phyloP scores from a whole-genome alignment of 768 basidiomycete species.

The Amanita rubescens region DNA sequence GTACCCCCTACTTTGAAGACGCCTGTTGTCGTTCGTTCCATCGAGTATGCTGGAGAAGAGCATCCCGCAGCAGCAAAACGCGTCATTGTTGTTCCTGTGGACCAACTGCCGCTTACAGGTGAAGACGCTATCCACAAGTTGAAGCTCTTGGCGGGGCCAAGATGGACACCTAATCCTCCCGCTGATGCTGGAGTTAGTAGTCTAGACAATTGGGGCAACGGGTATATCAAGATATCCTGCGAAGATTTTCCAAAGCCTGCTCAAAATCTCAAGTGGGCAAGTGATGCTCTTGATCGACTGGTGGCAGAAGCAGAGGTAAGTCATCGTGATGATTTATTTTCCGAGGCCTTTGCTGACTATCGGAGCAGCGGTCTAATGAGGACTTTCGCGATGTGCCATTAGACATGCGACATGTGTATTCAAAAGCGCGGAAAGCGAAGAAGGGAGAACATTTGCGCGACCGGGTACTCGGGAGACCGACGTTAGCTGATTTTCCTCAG shows the following conservation, averaged over 20 bases:
- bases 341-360: slow-evolving; percentile 7
- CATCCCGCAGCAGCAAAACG: slow-evolving; percentile 71
- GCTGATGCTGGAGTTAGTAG: slow-evolving; percentile 55
- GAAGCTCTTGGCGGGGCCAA: slow-evolving; percentile 80
- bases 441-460: slow-evolving; percentile 61
- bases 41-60: slow-evolving; percentile 70
- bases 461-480: slow-evolving; percentile 47
- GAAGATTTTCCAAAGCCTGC: slow-evolving; percentile 76
- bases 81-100: slow-evolving; percentile 66
- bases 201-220: slow-evolving; percentile 49
- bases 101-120: slow-evolving; percentile 57
- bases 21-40: slow-evolving; percentile 64
- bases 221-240: slow-evolving; percentile 86
- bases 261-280: slow-evolving; percentile 94
- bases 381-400: slow-evolving; percentile 62
- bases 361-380: slow-evolving; percentile 28
- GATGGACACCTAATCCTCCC: slow-evolving; percentile 77
- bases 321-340: slow-evolving; percentile 10
- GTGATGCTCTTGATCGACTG: slow-evolving; percentile 75
- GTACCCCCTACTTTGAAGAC: slow-evolving; percentile 49
- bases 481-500: slow-evolving; percentile 73
- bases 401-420: slow-evolving; percentile 75
- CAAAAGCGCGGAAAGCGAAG: slow-evolving; percentile 65
- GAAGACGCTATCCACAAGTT: slow-evolving; percentile 73
- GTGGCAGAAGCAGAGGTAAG: slow-evolving; percentile 82